Evolutionary conservation across 2,329 filamentous ascomycete species (phyloP).

Genomic region (Metarhizium rileyi): DNA sequence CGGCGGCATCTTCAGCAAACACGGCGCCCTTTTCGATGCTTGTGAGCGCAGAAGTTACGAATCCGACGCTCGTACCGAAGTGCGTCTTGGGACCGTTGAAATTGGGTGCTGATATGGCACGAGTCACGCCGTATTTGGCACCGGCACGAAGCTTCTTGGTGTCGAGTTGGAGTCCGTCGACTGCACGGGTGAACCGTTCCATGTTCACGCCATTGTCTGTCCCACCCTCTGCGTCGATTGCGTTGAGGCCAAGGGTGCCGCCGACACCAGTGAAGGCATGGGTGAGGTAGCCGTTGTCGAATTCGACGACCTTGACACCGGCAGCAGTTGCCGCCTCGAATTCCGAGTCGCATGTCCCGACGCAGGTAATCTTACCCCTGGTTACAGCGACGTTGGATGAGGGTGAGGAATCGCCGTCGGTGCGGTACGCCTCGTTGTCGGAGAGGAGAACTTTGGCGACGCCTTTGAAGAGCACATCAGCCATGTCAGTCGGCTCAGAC

Average conservation of each 20-base stretch:
- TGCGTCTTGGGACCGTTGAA: conserved; percentile 33
- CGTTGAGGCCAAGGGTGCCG: conserved; percentile 50
- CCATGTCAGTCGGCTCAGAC: conserved; percentile 28
- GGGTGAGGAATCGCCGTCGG: conserved; percentile 24
- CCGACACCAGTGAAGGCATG: conserved; percentile 52
- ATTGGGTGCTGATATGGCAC: conserved; percentile 46
- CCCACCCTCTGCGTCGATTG: conserved; percentile 47
- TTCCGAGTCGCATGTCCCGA: conserved; percentile 41
- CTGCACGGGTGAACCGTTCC: conserved; percentile 44
- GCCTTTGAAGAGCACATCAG: conserved; percentile 45
- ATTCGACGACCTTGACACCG: conserved; percentile 30
- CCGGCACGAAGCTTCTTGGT: conserved; percentile 46
- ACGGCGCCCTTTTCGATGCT: conserved; percentile 38
- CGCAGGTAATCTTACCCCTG: conserved; percentile 44
- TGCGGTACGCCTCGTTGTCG: conserved; percentile 24
- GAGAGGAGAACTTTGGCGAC: conserved; percentile 41
- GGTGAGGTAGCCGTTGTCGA: conserved; percentile 52
- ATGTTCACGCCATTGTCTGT: conserved; percentile 41
- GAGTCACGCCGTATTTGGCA: conserved; percentile 46
- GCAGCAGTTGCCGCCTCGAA: conserved; percentile 25
- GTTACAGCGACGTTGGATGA: conserved; percentile 40
- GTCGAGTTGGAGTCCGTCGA: conserved; percentile 46
- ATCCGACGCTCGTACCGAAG: conserved; percentile 49
- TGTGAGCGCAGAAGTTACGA: conserved; percentile 40
- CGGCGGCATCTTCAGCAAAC: conserved; percentile 42